Base-by-base conservation (phyloP, 805 yeast species). In the Monosporozyma aquatica region DNA sequence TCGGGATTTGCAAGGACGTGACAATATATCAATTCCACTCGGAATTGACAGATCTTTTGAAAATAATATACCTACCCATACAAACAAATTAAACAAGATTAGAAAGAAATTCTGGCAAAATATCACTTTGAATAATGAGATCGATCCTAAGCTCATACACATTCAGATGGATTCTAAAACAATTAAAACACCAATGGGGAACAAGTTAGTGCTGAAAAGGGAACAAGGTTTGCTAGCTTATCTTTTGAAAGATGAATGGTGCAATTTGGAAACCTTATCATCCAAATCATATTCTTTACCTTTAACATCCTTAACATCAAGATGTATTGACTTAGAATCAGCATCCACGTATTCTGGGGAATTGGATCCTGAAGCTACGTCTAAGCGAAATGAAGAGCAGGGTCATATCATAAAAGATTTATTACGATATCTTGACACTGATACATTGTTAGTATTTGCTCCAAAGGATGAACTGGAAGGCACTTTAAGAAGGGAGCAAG, bases 391-490 rank as follows among this genome's bases (percentile, higher is more conserved):
- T 8, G 74, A 69, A 46, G 64, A 64, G 38, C 57, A 76, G 34
- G 74, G 70, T 4, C 75, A 73, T 34, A 74, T 86, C 17, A 72
- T 76, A 47, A 62, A 70, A 34, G 74, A 74, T 48, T 65, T 92
- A 47, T 66, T 90, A 55, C 77, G 89, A 43, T 92, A 89, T 57
- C 68, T 94, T 45, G 98, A 92, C 60, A 92, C 98, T 0, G 99
- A 92, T 62, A 87, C 97, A 1, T 68, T 95, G 48, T 70, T 92
- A 41, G 87, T 90, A 7, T 82, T 89, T 55, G 80, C 96, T 1
- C 95, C 96, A 10, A 50, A 53, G 9, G 70, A 68, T 33, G 97
- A 90, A 59, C 87, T 83, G 58, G 89, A 84, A 50, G 97, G 97
- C 8, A 69, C 67, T 33, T 69, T 92, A 47, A 74, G 98, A 56